phyloP scores from a whole-genome alignment of 2,329 filamentous ascomycete species.

The Nothophaeocryptopus gaeumannii region DNA sequence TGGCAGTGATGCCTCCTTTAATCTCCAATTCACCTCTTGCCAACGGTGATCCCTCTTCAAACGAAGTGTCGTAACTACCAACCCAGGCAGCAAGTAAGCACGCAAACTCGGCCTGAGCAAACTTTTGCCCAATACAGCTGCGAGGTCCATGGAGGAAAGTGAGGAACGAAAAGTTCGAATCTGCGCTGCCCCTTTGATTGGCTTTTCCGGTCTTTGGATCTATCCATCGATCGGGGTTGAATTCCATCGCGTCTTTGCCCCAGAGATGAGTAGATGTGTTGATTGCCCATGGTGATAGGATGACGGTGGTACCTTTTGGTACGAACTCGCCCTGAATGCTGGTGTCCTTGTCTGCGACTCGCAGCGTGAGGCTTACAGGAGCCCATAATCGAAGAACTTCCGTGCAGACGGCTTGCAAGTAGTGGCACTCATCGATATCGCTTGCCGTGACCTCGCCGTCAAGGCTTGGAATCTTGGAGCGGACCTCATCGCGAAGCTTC shows the following conservation, averaged over 20 bases:
- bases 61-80: slow-evolving; percentile 68
- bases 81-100: slow-evolving; percentile 75
- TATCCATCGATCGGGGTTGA: slow-evolving; percentile 78
- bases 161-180: slow-evolving; percentile 72
- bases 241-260: slow-evolving; percentile 71
- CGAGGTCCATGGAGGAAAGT: slow-evolving; percentile 85
- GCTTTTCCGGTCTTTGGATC: slow-evolving; percentile 44
- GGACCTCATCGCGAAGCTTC: slow-evolving; percentile 52
- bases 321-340: slow-evolving; percentile 63
- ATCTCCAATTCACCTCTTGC: slow-evolving; percentile 59
- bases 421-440: slow-evolving; percentile 71
- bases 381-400: slow-evolving; percentile 73
- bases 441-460: slow-evolving; percentile 47
- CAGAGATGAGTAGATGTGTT: slow-evolving; percentile 70
- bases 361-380: slow-evolving; percentile 69
- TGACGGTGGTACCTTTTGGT: slow-evolving; percentile 67
- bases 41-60: slow-evolving; percentile 53
- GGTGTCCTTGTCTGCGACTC: slow-evolving; percentile 63
- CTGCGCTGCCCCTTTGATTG: slow-evolving; percentile 67
- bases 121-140: slow-evolving; percentile 78
- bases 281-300: slow-evolving; percentile 63
- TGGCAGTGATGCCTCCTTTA: slow-evolving; percentile 67
- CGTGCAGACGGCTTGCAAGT: slow-evolving; percentile 74
- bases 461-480: slow-evolving; percentile 45
- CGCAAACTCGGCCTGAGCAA: slow-evolving; percentile 81